Conservation (phyloP, 495 filamentous ascomycete species). For the Aspergillus panamensis region DNA sequence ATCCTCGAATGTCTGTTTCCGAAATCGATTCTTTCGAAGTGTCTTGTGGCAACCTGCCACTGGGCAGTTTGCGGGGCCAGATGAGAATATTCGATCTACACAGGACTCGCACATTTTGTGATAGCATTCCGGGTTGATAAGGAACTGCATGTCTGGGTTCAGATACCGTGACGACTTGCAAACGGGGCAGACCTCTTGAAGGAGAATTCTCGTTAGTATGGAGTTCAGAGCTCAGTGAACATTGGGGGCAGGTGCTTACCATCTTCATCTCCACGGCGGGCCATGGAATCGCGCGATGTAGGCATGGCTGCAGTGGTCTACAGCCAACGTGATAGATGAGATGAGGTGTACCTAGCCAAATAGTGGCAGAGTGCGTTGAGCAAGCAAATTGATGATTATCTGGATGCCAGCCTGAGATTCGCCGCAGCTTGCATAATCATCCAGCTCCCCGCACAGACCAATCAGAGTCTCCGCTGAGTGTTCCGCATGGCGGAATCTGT, state of each 20-base stretch:
- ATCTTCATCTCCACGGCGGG: conserved; percentile 48
- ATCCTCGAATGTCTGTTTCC: conserved; percentile 85
- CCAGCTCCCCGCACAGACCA: conserved; percentile 20
- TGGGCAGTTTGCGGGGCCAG: conserved; percentile 85
- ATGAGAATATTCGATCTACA: conserved; percentile 89
- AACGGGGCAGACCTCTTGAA: conserved; percentile 82
- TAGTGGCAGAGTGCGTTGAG: not conserved
- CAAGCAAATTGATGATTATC: not conserved
- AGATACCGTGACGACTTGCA: conserved; percentile 96
- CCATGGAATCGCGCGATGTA: conserved; percentile 30
- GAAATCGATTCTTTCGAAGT: conserved; percentile 78
- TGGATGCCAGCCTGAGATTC: not conserved
- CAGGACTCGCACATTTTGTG: conserved; percentile 97
- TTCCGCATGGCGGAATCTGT: conserved; percentile 25
- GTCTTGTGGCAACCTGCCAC: conserved; percentile 83
- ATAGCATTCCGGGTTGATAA: conserved; percentile 97
- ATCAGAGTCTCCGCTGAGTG: conserved; percentile 20
- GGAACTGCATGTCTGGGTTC: conserved; percentile 87
- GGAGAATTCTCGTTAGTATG: conserved; percentile 20
- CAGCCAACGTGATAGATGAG: conserved; percentile 6
- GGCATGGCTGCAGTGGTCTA: conserved; percentile 28
- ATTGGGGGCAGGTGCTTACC: conserved; percentile 31
- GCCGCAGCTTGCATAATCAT: not conserved
- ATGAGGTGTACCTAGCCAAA: not conserved
- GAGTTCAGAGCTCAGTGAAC: not conserved